Evolutionary conservation across 163 green algal species (phyloP).

Genomic region (Chlamydomonas reinhardtii): DNA sequence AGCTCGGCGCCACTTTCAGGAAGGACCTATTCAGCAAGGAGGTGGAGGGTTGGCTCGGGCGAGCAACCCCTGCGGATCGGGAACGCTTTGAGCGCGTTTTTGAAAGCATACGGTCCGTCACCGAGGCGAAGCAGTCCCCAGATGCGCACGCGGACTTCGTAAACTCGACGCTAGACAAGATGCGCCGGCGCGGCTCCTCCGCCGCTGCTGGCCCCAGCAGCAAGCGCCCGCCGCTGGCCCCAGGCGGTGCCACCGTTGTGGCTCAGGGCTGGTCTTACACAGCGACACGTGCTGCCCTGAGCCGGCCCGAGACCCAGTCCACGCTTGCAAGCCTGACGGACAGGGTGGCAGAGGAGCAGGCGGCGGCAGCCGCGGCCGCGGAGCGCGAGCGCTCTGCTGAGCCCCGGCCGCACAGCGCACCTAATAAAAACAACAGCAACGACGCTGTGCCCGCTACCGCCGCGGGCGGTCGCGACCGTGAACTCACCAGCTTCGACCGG

Average conservation of each 20-base stretch:
- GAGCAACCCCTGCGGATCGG: slow-evolving; percentile 7
- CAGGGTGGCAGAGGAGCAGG: neutral
- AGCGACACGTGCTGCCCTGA: slow-evolving; percentile 18
- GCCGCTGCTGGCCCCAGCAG: too few species aligned
- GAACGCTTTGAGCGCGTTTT: slow-evolving; percentile 35
- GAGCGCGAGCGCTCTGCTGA: too few species aligned
- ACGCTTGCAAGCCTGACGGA: neutral
- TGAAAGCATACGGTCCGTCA: slow-evolving; percentile 26
- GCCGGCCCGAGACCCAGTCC: neutral
- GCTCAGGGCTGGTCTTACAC: slow-evolving; percentile 40
- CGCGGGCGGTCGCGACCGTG: neutral
- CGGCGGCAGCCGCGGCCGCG: too few species aligned
- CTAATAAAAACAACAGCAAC: neutral
- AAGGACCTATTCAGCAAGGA: slow-evolving; percentile 23
- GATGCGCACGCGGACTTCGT: slow-evolving; percentile 19
- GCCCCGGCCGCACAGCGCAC: slow-evolving; percentile 13
- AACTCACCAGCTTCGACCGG: neutral
- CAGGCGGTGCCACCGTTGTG: neutral
- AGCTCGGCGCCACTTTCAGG: too few species aligned
- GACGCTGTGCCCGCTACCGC: neutral
- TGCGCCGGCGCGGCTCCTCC: neutral
- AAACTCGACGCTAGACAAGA: neutral
- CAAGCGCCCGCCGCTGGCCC: neutral
- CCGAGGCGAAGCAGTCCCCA: slow-evolving; percentile 7
- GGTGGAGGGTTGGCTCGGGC: slow-evolving; percentile 20